Conservation (phyloP, 1,139 yeast species). For the Geotrichum klebahnii region DNA sequence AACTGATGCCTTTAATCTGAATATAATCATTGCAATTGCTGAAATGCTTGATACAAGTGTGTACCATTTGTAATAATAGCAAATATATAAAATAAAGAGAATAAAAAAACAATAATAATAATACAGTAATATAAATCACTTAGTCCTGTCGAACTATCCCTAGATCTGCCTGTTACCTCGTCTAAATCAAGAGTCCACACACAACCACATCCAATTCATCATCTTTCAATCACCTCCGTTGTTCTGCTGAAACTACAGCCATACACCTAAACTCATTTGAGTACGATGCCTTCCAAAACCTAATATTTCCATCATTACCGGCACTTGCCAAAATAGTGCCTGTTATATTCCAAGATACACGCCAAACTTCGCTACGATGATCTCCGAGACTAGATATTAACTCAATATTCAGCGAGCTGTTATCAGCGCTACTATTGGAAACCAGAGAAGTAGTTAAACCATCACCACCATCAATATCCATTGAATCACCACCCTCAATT, state of each 20-base stretch:
- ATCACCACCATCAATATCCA: slow-evolving; percentile 2
- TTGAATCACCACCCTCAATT: background rate
- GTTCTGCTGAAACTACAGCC: slow-evolving; percentile 76
- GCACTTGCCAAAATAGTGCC: slow-evolving; percentile 86
- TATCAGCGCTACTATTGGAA: background rate
- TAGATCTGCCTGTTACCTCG: no score
- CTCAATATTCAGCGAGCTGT: slow-evolving; percentile 42
- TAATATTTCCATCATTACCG: slow-evolving; percentile 90
- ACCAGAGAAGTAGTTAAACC: background rate
- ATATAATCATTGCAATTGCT: no score
- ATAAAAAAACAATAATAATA: no score
- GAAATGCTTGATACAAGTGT: no score
- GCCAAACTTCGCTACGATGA: slow-evolving; percentile 90
- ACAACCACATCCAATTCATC: background rate
- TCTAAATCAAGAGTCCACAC: no score
- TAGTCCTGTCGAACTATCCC: no score
- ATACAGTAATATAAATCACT: no score
- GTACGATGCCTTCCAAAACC: slow-evolving; percentile 88
- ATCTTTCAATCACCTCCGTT: slow-evolving; percentile 22
- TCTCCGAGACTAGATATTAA: slow-evolving; percentile 60
- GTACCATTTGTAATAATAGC: no score
- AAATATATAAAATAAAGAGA: no score
- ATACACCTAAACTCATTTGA: slow-evolving; percentile 86
- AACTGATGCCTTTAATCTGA: no score
- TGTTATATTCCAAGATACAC: slow-evolving; percentile 89